Evolutionary conservation across 2,329 filamentous ascomycete species (phyloP), one percentile per base, ranked within the genome.

Genomic region (Colletotrichum sp.): DNA sequence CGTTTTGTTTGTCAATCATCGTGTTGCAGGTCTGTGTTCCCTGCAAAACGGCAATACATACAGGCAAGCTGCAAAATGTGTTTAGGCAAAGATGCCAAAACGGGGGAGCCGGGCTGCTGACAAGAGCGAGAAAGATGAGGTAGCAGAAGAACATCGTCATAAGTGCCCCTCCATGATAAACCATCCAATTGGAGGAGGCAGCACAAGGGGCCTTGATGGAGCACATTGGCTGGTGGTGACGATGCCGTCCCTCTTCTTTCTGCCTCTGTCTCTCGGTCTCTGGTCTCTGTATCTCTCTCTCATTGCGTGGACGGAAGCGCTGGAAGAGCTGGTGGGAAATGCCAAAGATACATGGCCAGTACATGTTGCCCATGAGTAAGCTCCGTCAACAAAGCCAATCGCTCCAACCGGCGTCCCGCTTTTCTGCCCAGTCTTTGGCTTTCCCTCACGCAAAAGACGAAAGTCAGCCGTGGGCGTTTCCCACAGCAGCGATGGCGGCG

Each of bases 341-440:
- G 61, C 60, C 28, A 28, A 71, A 48, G 38, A 43, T 72, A 75
- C 72, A 16, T 72, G 36, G 30, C 34, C 24, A 26, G 63, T 72
- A 67, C 69, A 26, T 55, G 34, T 34, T 24, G 36, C 67, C 71
- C 65, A 76, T 76, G 70, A 76, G 74, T 76, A 76, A 75, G 74
- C 74, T 76, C 71, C 48, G 70, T 36, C 57, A 73, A 74, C 71
- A 60, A 74, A 73, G 64, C 70, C 74, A 73, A 73, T 68, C 70
- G 30, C 24, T 36, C 12, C 28, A 60, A 58, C 18, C 43, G 65
- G 63, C 32, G 70, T 69, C 70, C 71, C 74, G 64, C 70, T 74
- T 69, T 72, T 74, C 43, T 65, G 26, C 71, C 70, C 64, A 58
- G 70, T 74, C 64, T 64, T 61, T 76, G 63, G 58, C 36, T 26